Conservation (phyloP, 148 eudicot genomes). For the Polygonum aviculare region DNA sequence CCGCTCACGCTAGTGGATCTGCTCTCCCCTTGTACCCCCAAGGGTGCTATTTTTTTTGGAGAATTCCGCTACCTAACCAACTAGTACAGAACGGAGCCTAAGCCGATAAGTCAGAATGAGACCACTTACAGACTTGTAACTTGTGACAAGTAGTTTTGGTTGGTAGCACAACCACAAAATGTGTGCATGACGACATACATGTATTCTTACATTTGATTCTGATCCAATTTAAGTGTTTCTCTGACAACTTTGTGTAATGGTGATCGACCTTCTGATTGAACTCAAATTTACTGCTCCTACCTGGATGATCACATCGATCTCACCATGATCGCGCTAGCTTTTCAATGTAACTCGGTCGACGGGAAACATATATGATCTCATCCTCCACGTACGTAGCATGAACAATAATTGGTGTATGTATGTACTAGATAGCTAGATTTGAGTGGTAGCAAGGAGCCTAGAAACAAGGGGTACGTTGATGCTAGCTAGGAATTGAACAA, state of each 20-base stretch:
- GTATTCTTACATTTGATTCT: neutral
- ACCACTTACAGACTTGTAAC: too few species aligned
- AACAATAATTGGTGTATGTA: neutral
- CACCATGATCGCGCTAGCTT: neutral
- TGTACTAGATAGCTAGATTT: neutral
- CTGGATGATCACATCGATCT: neutral
- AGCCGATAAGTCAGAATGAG: too few species aligned
- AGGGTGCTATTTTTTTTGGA: too few species aligned
- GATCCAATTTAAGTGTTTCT: neutral
- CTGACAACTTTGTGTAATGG: neutral
- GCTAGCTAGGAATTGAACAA: neutral
- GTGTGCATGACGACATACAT: neutral
- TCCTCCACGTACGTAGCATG: too few species aligned
- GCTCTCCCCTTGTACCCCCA: too few species aligned
- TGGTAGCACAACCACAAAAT: too few species aligned
- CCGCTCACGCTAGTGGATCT: too few species aligned
- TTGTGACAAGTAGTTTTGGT: too few species aligned
- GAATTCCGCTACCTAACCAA: too few species aligned
- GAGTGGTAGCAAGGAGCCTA: neutral
- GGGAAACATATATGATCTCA: neutral
- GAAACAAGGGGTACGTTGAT: neutral
- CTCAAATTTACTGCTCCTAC: neutral
- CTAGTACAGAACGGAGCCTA: too few species aligned
- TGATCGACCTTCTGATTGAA: neutral
- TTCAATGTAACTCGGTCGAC: neutral